Evolutionary conservation across 495 filamentous ascomycete genomes (phyloP), one percentile per base, ranked within the genome.

Genomic region (Lentithecium fluviatile): DNA sequence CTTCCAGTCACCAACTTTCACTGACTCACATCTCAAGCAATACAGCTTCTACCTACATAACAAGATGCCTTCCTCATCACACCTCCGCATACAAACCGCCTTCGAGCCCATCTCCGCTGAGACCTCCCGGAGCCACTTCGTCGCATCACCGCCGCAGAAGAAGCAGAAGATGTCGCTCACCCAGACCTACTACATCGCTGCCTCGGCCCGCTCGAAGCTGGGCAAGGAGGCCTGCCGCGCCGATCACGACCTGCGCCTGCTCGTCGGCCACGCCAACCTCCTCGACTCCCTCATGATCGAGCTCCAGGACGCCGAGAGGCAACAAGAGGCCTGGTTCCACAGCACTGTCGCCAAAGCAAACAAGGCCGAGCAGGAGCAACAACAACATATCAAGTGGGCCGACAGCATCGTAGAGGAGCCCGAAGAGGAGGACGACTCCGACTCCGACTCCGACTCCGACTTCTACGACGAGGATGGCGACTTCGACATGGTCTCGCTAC

Each of bases 271-370:
- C 76, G 94, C 94, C 81, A 98, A 98, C 81, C 86, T 98, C 13
- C 89, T 98, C 67, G 94, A 98, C 78, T 85, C 85, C 12, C 79
- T 98, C 66, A 97, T 97, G 94, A 79, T 96, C 60, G 91, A 96
- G 71, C 89, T 98, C 17, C 85, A 88, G 74, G 88, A 95, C 40
- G 94, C 95, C 70, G 95, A 98, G 79, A 83, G 85, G 60, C 91
- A 97, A 73, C 94, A 97, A 75, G 94, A 97, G 76, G 87, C 82
- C 53, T 97, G 95, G 95, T 97, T 97, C 85, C 91, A 97, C 83
- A 85, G 93, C 76, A 90, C 89, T 59, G 89, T 97, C 75, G 83
- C 79, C 72, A 88, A 87, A 68, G 90, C 88, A 67, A 63, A 73
- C 58, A 80, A 81, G 71, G 60, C 72, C 1, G 79, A 79, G 43